These are phyloP conservation scores for Microdochium trichocladiopsis DNA, from an alignment of 2,329 filamentous ascomycete genomes.

Conservation along the genomic window DNA sequence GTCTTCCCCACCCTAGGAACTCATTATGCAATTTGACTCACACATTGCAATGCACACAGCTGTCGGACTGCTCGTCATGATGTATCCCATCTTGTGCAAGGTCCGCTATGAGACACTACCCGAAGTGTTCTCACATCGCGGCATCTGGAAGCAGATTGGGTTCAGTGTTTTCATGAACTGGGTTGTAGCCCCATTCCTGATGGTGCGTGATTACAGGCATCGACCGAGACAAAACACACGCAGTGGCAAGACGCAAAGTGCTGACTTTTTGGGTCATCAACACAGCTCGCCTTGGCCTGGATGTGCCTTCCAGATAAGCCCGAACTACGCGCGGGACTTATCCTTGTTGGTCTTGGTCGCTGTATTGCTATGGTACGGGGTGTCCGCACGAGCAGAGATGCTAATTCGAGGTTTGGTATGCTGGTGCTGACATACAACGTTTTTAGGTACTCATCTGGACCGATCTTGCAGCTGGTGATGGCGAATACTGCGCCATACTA, in stretches of 20 bases:
- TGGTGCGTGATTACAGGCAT: slow-evolving; percentile 43
- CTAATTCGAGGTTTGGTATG: too few relatives aligned
- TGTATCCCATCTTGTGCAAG: slow-evolving; percentile 90
- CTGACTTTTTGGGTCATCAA: too few relatives aligned
- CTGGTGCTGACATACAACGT: slow-evolving; percentile 2
- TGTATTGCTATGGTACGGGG: slow-evolving; percentile 77
- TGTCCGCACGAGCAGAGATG: not conserved
- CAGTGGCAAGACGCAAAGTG: too few relatives aligned
- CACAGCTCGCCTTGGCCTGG: slow-evolving; percentile 64
- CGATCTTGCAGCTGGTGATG: slow-evolving; percentile 66
- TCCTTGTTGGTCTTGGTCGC: slow-evolving; percentile 75
- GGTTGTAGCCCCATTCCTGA: slow-evolving; percentile 74
- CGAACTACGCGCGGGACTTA: slow-evolving; percentile 58
- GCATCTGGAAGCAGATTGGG: slow-evolving; percentile 70
- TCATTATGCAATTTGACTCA: too few relatives aligned
- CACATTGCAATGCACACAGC: slow-evolving; percentile 34
- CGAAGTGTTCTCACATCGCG: slow-evolving; percentile 49
- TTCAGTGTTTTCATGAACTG: slow-evolving; percentile 77
- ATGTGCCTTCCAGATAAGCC: slow-evolving; percentile 55
- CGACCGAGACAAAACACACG: not conserved
- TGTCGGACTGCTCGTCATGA: slow-evolving; percentile 79
- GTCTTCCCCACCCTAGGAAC: too few relatives aligned
- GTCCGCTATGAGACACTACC: slow-evolving; percentile 73
- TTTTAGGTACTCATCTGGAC: slow-evolving; percentile 62
- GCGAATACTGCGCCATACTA: slow-evolving; percentile 76